Conservation (phyloP, 495 filamentous ascomycete genomes). For the Aspergillus ostianus region DNA sequence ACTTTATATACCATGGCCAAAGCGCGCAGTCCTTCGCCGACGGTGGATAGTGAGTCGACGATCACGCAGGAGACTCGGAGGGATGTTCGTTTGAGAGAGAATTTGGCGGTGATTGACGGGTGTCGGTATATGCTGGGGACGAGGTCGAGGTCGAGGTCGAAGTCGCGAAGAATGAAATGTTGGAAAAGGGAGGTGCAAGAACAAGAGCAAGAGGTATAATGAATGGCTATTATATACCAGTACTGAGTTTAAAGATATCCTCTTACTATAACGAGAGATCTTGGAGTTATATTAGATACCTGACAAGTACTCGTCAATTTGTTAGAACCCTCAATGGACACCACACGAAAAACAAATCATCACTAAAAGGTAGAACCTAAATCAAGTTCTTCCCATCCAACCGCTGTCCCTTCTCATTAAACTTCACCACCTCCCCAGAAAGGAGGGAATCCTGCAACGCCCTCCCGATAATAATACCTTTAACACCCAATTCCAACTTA, state of each 20-base stretch:
- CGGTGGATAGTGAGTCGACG: neutral
- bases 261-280: too few species aligned
- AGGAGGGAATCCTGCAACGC: conserved; percentile 38
- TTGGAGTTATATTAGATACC: too few species aligned
- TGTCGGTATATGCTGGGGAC: neutral
- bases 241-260: neutral
- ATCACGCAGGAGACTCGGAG: neutral
- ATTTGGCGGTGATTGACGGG: neutral
- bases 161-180: neutral
- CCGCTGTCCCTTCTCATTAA: conserved; percentile 31
- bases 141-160: neutral
- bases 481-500: conserved; percentile 19
- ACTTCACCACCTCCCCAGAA: conserved; percentile 36
- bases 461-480: conserved; percentile 25
- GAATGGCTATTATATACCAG: neutral
- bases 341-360: neutral
- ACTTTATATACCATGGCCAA: conserved; percentile 4
- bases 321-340: neutral
- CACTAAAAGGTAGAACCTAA: neutral
- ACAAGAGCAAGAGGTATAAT: neutral
- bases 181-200: neutral
- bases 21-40: neutral
- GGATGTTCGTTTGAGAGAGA: neutral
- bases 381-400: conserved; percentile 9
- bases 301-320: neutral